These are phyloP conservation scores for Fulvia fulva DNA, from an alignment of 2,329 filamentous ascomycete genomes.

Conservation along the genomic window DNA sequence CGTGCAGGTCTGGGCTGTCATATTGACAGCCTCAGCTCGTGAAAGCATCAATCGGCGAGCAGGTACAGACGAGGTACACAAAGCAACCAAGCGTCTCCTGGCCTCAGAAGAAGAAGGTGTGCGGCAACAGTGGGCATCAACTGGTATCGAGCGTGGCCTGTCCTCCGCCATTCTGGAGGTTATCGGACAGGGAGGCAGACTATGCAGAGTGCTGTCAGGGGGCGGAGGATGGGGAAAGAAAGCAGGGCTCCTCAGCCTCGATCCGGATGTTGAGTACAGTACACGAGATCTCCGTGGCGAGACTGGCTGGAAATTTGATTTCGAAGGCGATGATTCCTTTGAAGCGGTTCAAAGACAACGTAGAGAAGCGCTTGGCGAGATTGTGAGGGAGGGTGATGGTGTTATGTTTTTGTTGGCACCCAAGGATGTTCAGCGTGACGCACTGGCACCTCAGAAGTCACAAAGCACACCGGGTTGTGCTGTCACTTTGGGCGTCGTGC, in stretches of 20 bases:
- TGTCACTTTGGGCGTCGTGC: conserved; percentile 40
- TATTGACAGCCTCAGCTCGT: conserved; percentile 47
- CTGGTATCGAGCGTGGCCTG: not conserved
- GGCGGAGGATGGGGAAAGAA: conserved; percentile 83
- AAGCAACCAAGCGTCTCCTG: not conserved
- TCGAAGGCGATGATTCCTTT: conserved; percentile 32
- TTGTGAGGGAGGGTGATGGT: conserved; percentile 60
- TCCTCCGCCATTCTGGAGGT: not conserved
- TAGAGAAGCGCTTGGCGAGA: conserved; percentile 46
- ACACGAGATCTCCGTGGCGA: conserved; percentile 51
- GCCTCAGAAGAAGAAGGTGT: not conserved
- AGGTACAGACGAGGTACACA: not conserved
- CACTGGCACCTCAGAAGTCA: not conserved
- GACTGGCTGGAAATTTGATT: conserved; percentile 51
- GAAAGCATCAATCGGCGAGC: conserved; percentile 3
- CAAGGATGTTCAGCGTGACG: conserved; percentile 20
- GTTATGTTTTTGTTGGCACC: conserved; percentile 45
- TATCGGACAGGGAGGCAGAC: conserved; percentile 31
- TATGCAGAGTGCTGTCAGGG: conserved; percentile 63
- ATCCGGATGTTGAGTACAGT: conserved; percentile 61
- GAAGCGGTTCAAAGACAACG: conserved; percentile 35
- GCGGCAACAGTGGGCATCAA: not conserved
- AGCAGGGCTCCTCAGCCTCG: conserved; percentile 71
- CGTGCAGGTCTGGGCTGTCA: conserved; percentile 69
- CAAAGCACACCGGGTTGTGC: not conserved